Evolutionary conservation across 1,284 basidiomycete genomes (phyloP).

Genomic region (Rhodotorula sp.): DNA sequence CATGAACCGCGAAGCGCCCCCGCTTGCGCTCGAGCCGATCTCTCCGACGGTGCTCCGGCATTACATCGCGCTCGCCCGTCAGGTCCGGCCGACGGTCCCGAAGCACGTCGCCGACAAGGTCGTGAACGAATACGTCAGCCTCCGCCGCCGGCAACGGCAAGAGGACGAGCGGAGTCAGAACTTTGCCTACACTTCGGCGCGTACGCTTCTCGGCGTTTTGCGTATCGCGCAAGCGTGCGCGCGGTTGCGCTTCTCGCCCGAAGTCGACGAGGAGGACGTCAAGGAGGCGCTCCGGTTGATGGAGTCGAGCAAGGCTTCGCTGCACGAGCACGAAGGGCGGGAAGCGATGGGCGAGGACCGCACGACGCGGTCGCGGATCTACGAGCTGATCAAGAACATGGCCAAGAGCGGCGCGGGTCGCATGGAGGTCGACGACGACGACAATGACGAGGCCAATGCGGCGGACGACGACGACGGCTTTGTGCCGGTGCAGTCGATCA

Average conservation of each 20-base stretch:
- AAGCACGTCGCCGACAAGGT: constrained; percentile 85
- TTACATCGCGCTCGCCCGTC: constrained; percentile 92
- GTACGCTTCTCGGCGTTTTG: constrained; percentile 90
- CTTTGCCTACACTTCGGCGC: constrained; percentile 92
- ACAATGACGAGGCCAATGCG: constrained; percentile 67
- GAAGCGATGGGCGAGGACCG: constrained; percentile 62
- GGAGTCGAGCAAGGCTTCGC: constrained; percentile 89
- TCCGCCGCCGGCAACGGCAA: constrained; percentile 90
- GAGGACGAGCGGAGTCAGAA: constrained; percentile 76
- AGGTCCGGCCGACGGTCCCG: constrained; percentile 82
- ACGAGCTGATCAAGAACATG: constrained; percentile 85
- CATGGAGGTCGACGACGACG: constrained; percentile 61
- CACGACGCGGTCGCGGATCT: constrained; percentile 77
- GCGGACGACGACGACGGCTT: constrained; percentile 62
- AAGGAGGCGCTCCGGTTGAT: constrained; percentile 96
- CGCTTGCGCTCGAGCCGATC: constrained; percentile 63
- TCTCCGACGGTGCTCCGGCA: constrained; percentile 88
- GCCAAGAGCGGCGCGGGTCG: constrained; percentile 49
- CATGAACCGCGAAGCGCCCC: constrained; percentile 87
- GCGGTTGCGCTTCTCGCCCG: constrained; percentile 76
- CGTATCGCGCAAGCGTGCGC: constrained; percentile 93
- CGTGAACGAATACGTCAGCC: constrained; percentile 90
- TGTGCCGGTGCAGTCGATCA: constrained; percentile 59
- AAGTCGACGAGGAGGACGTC: constrained; percentile 81
- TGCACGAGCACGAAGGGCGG: constrained; percentile 70